Conservation (phyloP, 2,329 filamentous ascomycete species). For the Penicillium hesseltinei region DNA sequence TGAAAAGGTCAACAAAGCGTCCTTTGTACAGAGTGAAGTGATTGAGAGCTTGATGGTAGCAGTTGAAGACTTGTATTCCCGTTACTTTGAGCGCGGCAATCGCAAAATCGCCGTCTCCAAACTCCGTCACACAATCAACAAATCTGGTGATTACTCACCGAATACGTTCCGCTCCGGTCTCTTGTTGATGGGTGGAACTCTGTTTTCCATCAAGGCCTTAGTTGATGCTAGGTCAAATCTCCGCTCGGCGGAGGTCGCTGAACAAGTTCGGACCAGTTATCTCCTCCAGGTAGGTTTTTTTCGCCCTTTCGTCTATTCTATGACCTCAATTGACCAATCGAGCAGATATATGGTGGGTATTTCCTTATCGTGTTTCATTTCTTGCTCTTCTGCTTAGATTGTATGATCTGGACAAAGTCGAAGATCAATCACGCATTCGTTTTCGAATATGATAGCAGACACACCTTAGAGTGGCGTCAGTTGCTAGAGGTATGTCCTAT, state of each 20-base stretch:
- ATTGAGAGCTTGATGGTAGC: conserved; percentile 75
- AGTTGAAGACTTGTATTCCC: conserved; percentile 87
- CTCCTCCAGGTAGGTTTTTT: conserved; percentile 59
- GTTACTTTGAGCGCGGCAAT: conserved; percentile 92
- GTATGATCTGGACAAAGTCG: conserved; percentile 74
- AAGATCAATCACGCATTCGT: conserved; percentile 97
- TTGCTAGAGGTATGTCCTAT: conserved; percentile 61
- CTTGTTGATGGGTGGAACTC: conserved; percentile 64
- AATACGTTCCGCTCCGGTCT: conserved; percentile 62
- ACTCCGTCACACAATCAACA: conserved; percentile 67
- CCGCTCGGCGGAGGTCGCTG: conserved; percentile 47
- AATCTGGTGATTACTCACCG: conserved; percentile 59
- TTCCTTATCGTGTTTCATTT: conserved; percentile 80
- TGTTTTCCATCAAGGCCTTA: conserved; percentile 66
- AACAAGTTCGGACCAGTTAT: conserved; percentile 61
- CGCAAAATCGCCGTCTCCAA: conserved; percentile 88
- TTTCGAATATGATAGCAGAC: conserved; percentile 89
- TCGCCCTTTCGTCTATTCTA: neutral
- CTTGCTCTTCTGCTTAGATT: conserved; percentile 80
- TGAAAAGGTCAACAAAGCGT: conserved; percentile 84
- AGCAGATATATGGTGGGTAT: conserved; percentile 84
- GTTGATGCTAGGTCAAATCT: conserved; percentile 58
- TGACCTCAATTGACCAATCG: conserved; percentile 23
- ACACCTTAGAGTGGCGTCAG: conserved; percentile 86
- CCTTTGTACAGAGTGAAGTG: conserved; percentile 87